Evolutionary conservation across 2,329 filamentous ascomycete genomes (phyloP), one percentile per base, ranked within the genome.

Genomic region (Hypoxylon sp.): DNA sequence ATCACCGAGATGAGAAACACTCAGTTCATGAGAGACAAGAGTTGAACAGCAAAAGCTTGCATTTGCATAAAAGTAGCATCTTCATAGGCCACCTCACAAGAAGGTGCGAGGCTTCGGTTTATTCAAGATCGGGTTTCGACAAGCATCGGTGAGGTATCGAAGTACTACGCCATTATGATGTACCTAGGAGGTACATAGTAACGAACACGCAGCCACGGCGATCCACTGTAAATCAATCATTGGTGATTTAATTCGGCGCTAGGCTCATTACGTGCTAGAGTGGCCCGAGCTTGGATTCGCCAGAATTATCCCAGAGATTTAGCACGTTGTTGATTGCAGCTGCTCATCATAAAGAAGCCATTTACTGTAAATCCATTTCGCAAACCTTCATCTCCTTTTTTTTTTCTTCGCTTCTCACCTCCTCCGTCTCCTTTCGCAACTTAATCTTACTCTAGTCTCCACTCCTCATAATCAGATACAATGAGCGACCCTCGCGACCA

Each of bases 401-500:
- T 21, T 27, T 21, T n/a, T 27, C 47, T 32, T 53, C 47, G 8
- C 46, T 39, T 27, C 24, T 42, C 37, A 19, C 24, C 52, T 64
- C 53, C 47, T 50, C 51, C 42, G 50, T 42, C 46, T 47, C 10
- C 4, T 31, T 58, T 44, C 15, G 24, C 24, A 48, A 48, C 13
- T 24, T 13, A 50, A 32, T 53, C 17, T 13, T 13, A 47, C 53
- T 42, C 3, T 48, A 44, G 24, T 59, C 54, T 32, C 39, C 44
- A 46, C 46, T 37, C 67, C 37, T 62, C 65, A 64, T 66, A 50
- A 54, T 56, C 60, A 56, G 60, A 52, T 72, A 82, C 75, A 64
- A 87, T 88, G 85, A 83, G 81, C 75, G 81, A 85, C 61, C 79
- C 76, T 72, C 80, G 82, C 67, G 83, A 83, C 68, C 86, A 83